Evolutionary conservation across 2,329 filamentous ascomycete species (phyloP), one percentile per base, ranked within the genome.

Genomic region (Sporothrix protearum): DNA sequence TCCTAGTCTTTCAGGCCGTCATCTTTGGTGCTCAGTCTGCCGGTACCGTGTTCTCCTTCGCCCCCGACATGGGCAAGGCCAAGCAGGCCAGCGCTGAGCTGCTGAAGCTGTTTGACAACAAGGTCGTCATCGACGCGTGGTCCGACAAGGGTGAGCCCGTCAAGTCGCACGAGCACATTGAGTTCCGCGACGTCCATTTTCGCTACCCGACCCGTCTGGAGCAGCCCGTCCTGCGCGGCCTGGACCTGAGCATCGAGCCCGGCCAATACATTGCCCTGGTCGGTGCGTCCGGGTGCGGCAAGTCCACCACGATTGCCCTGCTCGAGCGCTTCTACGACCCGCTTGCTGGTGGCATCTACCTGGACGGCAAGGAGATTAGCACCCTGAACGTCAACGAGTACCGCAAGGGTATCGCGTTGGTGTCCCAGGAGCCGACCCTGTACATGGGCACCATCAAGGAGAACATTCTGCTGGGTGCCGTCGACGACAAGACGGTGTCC

Each of bases 301-400:
- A 99, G 83, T 93, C 90, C 67, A 98, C 96, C 0, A 96, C 94
- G 0, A 97, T 98, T 78, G 92, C 93, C 3, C 85, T 98, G 3
- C 84, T 98, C 42, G 95, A 98, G 80, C 91, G 96, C 45, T 98
- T 98, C 83, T 98, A 98, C 78, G 94, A 98, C 76, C 92, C 94
- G 0, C 85, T 96, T 0, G 86, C 88, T 0, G 96, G 96, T 14
- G 89, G 89, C 16, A 85, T 99, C 45, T 92, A 89, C 72, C 85
- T 98, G 22, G 95, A 98, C 77, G 93, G 90, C 71, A 88, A 90
- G 74, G 92, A 97, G 74, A 93, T 98, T 76, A 91, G 89, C 73
- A 85, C 85, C 12, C 84, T 97, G 66, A 95, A 97, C 77, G 85
- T 97, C 77, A 94, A 92, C 80, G 89, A 94, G 71, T 97, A 97